Conservation (phyloP, 2,329 filamentous ascomycete genomes). For the Laburnicola sp. region DNA sequence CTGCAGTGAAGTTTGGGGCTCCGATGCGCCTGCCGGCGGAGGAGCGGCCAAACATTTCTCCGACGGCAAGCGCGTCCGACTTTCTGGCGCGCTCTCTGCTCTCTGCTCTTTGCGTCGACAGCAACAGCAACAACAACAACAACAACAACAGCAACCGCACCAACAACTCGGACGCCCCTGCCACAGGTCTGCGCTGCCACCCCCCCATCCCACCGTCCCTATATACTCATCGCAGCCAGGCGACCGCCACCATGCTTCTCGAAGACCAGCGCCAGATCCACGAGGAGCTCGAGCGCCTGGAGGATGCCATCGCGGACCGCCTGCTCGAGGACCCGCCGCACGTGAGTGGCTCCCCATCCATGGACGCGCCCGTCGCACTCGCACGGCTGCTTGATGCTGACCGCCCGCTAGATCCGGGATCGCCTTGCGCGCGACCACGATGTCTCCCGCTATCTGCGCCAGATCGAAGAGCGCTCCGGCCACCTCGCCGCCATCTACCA, state of each 20-base stretch:
- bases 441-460: constrained; percentile 79
- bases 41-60: constrained; percentile 15
- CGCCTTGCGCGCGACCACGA: constrained; percentile 90
- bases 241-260: constrained; percentile 65
- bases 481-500: constrained; percentile 82
- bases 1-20: constrained; percentile 31
- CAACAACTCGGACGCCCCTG: constrained; percentile 11
- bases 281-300: constrained; percentile 93
- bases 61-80: constrained; percentile 23
- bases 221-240: constrained; percentile 20
- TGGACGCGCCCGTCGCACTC: background rate
- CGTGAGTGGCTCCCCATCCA: constrained; percentile 55
- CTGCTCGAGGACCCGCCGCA: constrained; percentile 86
- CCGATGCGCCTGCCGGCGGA: constrained; percentile 19
- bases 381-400: constrained; percentile 13
- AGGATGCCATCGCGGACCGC: constrained; percentile 90
- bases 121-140: no score
- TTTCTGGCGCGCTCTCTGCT: constrained; percentile 21
- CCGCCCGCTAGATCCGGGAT: constrained; percentile 72
- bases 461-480: constrained; percentile 83
- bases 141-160: background rate
- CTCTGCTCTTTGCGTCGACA: no score
- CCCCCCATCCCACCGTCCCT: constrained; percentile 5
- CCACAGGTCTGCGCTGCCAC: constrained; percentile 28
- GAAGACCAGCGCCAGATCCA: constrained; percentile 94